Conservation (phyloP, 208 protist species). For the Vickermania spadyakhi region DNA sequence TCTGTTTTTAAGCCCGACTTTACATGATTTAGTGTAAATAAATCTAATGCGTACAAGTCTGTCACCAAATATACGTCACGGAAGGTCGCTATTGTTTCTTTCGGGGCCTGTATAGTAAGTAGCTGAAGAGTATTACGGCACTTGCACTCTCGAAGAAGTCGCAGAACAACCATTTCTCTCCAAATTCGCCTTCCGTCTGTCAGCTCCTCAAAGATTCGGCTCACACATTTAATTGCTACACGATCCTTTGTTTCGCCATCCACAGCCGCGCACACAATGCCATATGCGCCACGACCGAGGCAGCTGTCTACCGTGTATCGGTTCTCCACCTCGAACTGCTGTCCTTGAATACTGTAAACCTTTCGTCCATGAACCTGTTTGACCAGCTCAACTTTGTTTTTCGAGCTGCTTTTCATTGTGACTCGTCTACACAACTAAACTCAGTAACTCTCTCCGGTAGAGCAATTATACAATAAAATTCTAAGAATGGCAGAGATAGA, state of each 20-base stretch:
- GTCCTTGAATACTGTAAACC: conserved; percentile 76
- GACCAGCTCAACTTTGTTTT: conserved; percentile 51
- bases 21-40: conserved; percentile 73
- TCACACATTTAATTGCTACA: conserved; percentile 98
- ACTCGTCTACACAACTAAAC: too few species aligned
- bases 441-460: too few species aligned
- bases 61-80: conserved; percentile 86
- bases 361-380: conserved; percentile 74
- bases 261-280: conserved; percentile 76
- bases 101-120: conserved; percentile 57
- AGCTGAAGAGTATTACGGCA: conserved; percentile 92
- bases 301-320: conserved; percentile 80
- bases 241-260: conserved; percentile 68
- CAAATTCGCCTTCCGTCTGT: conserved; percentile 95
- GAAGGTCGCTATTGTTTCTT: conserved; percentile 59
- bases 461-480: too few species aligned
- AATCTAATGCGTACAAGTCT: conserved; percentile 92
- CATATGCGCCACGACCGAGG: conserved; percentile 85
- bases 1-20: conserved; percentile 43
- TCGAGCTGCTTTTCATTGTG: too few species aligned
- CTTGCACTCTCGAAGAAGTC: conserved; percentile 80
- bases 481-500: too few species aligned
- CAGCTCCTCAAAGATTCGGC: conserved; percentile 91
- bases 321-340: conserved; percentile 83
- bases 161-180: conserved; percentile 94